These are phyloP conservation scores for Lentinus polychrous DNA, from an alignment of 1,284 basidiomycete genomes.

Conservation along the genomic window DNA sequence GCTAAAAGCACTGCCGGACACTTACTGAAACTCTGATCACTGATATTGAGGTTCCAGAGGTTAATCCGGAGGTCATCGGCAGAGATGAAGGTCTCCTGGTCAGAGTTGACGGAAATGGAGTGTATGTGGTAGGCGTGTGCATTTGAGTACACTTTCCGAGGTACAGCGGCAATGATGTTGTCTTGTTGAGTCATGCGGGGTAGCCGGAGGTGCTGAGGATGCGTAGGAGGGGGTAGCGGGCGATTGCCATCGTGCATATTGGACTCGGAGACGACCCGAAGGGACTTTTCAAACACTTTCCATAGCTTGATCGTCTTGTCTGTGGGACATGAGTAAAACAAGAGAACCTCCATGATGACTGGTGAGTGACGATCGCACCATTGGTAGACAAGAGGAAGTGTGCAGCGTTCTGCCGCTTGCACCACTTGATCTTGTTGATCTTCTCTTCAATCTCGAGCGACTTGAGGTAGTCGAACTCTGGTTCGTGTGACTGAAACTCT, in stretches of 20 bases:
- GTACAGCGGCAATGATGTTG: conserved; percentile 97
- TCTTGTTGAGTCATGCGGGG: conserved; percentile 93
- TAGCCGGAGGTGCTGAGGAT: conserved; percentile 59
- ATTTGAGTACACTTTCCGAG: conserved; percentile 98
- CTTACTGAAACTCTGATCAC: conserved; percentile 98
- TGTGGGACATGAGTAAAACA: conserved; percentile 25
- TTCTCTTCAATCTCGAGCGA: conserved; percentile 99
- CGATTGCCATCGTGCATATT: conserved; percentile 84
- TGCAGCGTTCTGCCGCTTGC: conserved; percentile 94
- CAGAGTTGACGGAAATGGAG: conserved; percentile 98
- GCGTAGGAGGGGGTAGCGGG: conserved; percentile 52
- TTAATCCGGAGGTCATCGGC: conserved; percentile 97
- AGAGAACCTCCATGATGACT: not conserved
- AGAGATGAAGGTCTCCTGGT: conserved; percentile 98
- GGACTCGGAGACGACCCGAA: conserved; percentile 95
- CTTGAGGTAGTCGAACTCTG: conserved; percentile 99
- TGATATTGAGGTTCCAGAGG: conserved; percentile 98
- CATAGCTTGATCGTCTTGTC: conserved; percentile 99
- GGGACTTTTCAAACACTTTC: conserved; percentile 99
- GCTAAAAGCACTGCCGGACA: conserved; percentile 15
- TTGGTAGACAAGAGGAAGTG: conserved; percentile 98
- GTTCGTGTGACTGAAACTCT: conserved; percentile 99
- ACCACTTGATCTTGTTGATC: conserved; percentile 99
- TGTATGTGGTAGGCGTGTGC: conserved; percentile 99
- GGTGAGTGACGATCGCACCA: conserved; percentile 42